Percentiles rank a stretch among this genome's conserved stretches.
These are phyloP conservation scores for Endotrypanum monterogeii DNA, from an alignment of 208 protist species.

Conservation along the genomic window DNA sequence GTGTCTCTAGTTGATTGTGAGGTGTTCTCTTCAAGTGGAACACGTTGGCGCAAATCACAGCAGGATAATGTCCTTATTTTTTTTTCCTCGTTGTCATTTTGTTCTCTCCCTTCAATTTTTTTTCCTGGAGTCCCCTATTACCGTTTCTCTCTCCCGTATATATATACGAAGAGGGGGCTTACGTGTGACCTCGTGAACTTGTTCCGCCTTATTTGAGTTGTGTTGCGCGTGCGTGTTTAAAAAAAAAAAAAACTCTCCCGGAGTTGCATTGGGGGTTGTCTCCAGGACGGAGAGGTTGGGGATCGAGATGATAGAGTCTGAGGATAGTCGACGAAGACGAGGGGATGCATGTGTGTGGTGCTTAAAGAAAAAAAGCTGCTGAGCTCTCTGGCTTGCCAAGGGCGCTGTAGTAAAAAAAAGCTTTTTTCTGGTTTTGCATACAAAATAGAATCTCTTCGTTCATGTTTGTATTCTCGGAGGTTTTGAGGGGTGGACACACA, in stretches of 20 bases:
- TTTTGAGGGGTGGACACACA: too few species aligned
- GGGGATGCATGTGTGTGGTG: not conserved
- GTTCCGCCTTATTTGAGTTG: not conserved
- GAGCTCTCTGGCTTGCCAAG: not conserved
- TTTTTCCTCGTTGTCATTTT: not conserved
- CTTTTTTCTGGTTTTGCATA: not conserved
- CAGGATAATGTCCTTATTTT: not conserved
- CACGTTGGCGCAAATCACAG: not conserved
- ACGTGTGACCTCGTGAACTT: not conserved
- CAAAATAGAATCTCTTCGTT: too few species aligned
- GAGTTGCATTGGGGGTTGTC: too few species aligned
- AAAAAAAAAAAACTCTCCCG: too few species aligned
- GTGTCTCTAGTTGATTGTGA: not conserved
- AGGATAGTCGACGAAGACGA: not conserved
- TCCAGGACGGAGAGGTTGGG: not conserved
- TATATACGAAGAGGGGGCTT: not conserved
- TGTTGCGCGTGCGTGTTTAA: not conserved
- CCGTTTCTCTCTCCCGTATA: not conserved
- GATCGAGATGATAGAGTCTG: too few species aligned
- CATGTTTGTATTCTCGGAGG: too few species aligned
- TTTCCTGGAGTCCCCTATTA: not conserved
- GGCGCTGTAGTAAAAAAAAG: not conserved
- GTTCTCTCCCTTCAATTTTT: not conserved
- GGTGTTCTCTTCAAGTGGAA: not conserved
- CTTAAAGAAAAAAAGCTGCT: not conserved